Base-by-base conservation (phyloP, 1,284 basidiomycete species). In the Irpex sp. region DNA sequence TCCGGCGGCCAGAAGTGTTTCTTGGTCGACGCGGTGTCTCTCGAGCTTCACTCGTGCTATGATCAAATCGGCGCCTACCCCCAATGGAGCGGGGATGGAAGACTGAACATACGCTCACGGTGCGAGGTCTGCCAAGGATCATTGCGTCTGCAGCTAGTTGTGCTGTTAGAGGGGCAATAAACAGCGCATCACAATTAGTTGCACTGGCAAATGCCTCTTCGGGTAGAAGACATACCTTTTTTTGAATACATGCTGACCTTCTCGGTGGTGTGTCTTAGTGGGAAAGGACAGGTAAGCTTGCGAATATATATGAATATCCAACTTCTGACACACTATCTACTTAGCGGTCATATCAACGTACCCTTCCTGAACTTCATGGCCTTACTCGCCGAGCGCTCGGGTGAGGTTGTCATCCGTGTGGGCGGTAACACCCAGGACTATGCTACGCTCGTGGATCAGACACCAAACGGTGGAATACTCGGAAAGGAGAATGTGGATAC, bases 401-500 rank as follows among this genome's bases (percentile, higher is more conserved):
- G 90, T 0, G 69, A 78, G 5, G 78, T 88, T 5, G 72, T 76
- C 49, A 73, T 92, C 16, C 86, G 90, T 51, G 80, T 92, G 3
- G 91, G 90, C 39, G 91, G 90, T 59, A 92, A 92, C 72, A 87
- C 87, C 1, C 88, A 91, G 67, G 88, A 91, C 63, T 80, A 76
- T 23, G 84, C 85, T 9, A 63, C 64, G 1, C 59, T 74, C 58
- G 69, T 72, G 10, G 54, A 49, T 16, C 67, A 61, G 53, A 65
- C 74, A 4, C 64, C 66, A 3, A 64, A 71, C 42, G 64, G 64
- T 35, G 45, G 58, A 1, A 63, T 61, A 37, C 48, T 67, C 28
- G 61, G 61, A 47, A 71, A 70, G 55, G 65, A 67, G 52, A 53
- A 54, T 8, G 55, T 36, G 12, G 60, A 61, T 18, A n/a, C 63